Base-by-base conservation (phyloP, 2,329 filamentous ascomycete species). In the Septoria petroselini region DNA sequence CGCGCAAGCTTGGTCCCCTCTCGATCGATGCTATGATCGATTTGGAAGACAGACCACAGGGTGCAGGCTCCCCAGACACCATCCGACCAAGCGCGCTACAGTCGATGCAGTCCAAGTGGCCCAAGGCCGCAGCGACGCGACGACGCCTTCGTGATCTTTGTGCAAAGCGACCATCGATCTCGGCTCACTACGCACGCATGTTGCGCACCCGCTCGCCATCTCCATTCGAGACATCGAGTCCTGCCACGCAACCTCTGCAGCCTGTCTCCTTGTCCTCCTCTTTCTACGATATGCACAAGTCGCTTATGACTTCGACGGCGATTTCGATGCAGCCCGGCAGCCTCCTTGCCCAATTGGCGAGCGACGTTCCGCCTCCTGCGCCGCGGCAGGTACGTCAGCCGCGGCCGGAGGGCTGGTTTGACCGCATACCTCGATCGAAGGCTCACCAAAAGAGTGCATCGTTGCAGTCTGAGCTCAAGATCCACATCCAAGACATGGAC, bases 131-230 rank as follows among this genome's bases (percentile, higher is more conserved):
- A 41, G 77, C 79, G 18, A 82, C 80, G 14, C 72, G 82, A 46
- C 73, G 75, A 55, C 72, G 81, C 53, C 67, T 85, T 18, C 78
- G 82, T 55, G 70, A 78, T 41, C 67, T 85, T 12, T 83, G 80
- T 65, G 81, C 79, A 63, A 73, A 76, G 55, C 81, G 82, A 61
- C 80, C 82, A 50, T 79, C 75, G 5, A 76, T 84, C 41, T 77
- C 80, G 29, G 79, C 81, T 15, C 80, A 84, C 60, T 84, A 84
- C 62, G 79, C 83, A 62, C 76, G 82, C 52, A 72, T 84, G 58
- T 71, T 84, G 54, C 74, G 77, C 54, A 78, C 75, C 30, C 73
- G 80, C 44, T 84, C 78, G 47, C 81, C 82, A 8, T 83, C 81
- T 18, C 81, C 81, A 2, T 74, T 80, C 58, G 65, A 64, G 35